Percentiles rank a stretch among this genome's conserved stretches.
These are phyloP conservation scores for Barbarea vulgaris DNA, from an alignment of 345 rosid genomes.

Conservation along the genomic window DNA sequence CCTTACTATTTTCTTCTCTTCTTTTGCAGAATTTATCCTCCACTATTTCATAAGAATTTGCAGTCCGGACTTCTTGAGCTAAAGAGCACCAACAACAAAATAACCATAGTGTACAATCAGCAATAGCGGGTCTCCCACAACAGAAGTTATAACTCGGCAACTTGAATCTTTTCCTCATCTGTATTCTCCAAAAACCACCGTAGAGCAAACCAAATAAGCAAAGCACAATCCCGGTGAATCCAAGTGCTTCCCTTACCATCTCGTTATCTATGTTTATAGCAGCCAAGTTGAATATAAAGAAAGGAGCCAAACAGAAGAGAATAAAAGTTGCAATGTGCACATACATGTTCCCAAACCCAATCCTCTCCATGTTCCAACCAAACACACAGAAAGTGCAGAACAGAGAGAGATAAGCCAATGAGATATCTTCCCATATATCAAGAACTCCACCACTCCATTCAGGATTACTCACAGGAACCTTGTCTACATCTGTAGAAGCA, in stretches of 20 bases:
- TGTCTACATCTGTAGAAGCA: slow-evolving; percentile 45
- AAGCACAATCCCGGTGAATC: slow-evolving; percentile 65
- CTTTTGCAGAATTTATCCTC: slow-evolving; percentile 53
- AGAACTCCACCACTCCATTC: slow-evolving; percentile 85
- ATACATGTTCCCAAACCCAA: slow-evolving; percentile 94
- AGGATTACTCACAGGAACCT: slow-evolving; percentile 41
- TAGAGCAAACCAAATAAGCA: slow-evolving; percentile 80
- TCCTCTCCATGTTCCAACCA: slow-evolving; percentile 98
- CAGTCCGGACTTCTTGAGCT: slow-evolving; percentile 91
- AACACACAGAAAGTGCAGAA: slow-evolving; percentile 88
- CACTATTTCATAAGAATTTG: slow-evolving; percentile 63
- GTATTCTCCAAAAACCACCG: slow-evolving; percentile 98
- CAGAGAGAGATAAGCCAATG: slow-evolving; percentile 74
- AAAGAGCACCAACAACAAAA: slow-evolving; percentile 93
- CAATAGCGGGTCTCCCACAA: slow-evolving; percentile 53
- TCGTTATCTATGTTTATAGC: slow-evolving; percentile 80
- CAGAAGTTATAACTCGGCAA: slow-evolving; percentile 76
- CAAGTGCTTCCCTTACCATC: slow-evolving; percentile 58
- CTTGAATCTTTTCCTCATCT: slow-evolving; percentile 83
- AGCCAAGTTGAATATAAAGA: slow-evolving; percentile 87
- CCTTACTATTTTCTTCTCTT: slow-evolving; percentile 33
- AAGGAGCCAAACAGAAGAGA: slow-evolving; percentile 89
- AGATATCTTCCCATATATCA: slow-evolving; percentile 86
- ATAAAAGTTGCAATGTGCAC: slow-evolving; percentile 88
- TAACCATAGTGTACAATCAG: slow-evolving; percentile 82